Conservation (phyloP, 306 rosid species). For the Cicer arietinum region DNA sequence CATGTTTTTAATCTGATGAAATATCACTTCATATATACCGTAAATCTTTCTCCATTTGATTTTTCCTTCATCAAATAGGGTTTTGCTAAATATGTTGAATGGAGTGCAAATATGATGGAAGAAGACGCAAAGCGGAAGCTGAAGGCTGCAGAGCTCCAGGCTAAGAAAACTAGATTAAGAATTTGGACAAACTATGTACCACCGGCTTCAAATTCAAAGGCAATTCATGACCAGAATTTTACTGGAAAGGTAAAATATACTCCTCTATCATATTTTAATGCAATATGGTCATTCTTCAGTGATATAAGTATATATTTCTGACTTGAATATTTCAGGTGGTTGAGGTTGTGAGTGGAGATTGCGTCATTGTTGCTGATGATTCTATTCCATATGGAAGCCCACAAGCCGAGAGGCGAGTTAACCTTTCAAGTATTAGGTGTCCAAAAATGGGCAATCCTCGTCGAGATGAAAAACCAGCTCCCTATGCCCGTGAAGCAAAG, state of each 20-base stretch:
- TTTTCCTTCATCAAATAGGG: conserved; percentile 59
- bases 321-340: conserved; percentile 69
- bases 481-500: conserved; percentile 99
- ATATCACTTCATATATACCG: conserved; percentile 6
- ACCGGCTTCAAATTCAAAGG: conserved; percentile 91
- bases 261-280: conserved; percentile 13
- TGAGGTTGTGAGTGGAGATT: conserved; percentile 99
- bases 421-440: conserved; percentile 97
- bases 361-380: conserved; percentile 93
- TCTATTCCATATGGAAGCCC: conserved; percentile 89
- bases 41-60: conserved; percentile 27
- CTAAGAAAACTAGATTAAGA: conserved; percentile 80
- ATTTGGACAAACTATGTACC: conserved; percentile 93
- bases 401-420: conserved; percentile 91
- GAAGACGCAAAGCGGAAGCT: conserved; percentile 88
- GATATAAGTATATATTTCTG: conserved; percentile 25
- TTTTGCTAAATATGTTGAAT: conserved; percentile 86
- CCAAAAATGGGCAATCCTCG: conserved; percentile 99
- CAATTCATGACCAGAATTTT: conserved; percentile 95
- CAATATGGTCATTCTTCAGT: conserved; percentile 9
- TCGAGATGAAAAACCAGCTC: conserved; percentile 94
- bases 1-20: neutral
- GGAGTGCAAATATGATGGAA: conserved; percentile 99
- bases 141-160: conserved; percentile 86
- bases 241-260: conserved; percentile 79